Percentiles rank a stretch among this genome's conserved stretches.
phyloP scores from a whole-genome alignment of 192 early-diverging fungal genomes.

The Coemansia umbellata region DNA sequence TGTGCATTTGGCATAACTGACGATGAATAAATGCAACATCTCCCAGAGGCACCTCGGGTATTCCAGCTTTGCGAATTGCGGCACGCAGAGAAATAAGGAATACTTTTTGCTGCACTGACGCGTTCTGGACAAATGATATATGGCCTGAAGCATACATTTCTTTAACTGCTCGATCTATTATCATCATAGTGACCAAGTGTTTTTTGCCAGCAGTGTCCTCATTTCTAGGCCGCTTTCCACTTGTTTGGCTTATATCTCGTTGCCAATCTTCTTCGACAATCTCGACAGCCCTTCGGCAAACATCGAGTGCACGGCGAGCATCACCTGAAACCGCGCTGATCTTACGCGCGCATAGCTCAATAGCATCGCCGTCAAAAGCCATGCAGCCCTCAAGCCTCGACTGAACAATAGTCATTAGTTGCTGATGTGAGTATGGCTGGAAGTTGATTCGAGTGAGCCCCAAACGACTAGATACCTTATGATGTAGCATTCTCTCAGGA shows the following conservation, averaged over 20 bases:
- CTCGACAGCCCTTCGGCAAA: constrained; percentile 79
- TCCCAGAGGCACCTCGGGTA: constrained; percentile 69
- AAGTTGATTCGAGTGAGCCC: constrained; percentile 91
- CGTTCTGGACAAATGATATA: constrained; percentile 65
- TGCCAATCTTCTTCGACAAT: constrained; percentile 55
- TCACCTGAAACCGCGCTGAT: constrained; percentile 95
- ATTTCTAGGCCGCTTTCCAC: constrained; percentile 5
- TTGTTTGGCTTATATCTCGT: background rate
- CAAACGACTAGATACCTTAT: constrained; percentile 86
- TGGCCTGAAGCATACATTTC: constrained; percentile 83
- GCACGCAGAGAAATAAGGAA: constrained; percentile 73
- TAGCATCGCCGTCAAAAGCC: constrained; percentile 75
- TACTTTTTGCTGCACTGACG: constrained; percentile 80
- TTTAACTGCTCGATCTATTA: constrained; percentile 75
- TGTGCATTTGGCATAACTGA: constrained; percentile 65
- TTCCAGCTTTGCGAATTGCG: constrained; percentile 60
- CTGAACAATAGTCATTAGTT: constrained; percentile 82
- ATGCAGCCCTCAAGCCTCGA: constrained; percentile 70
- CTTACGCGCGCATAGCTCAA: constrained; percentile 93
- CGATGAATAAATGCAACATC: constrained; percentile 66
- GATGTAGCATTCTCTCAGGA: constrained; percentile 84
- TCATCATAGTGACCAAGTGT: constrained; percentile 54
- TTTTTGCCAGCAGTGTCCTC: constrained; percentile 10
- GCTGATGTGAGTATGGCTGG: constrained; percentile 81
- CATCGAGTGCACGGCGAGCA: constrained; percentile 90